Evolutionary conservation across 495 filamentous ascomycete species (phyloP).

Genomic region (Penicillium robsamsonii): DNA sequence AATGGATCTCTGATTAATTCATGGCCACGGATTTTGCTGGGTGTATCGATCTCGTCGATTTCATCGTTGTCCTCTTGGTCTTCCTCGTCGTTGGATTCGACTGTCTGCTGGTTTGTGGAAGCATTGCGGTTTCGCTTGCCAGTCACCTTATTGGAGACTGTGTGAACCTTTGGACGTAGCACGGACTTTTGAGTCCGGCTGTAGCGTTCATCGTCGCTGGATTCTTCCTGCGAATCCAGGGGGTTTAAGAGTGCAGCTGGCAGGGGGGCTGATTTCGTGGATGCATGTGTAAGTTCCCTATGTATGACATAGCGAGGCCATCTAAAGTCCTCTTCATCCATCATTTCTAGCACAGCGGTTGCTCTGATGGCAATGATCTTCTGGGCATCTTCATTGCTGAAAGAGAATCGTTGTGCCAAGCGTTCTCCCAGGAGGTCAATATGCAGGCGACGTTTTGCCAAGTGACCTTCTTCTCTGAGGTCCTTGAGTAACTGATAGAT

Average conservation of each 20-base stretch:
- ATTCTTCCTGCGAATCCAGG: conserved; percentile 33
- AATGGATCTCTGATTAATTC: conserved; percentile 46
- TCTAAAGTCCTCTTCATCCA: conserved; percentile 43
- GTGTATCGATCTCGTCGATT: conserved; percentile 44
- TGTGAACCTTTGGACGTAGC: conserved; percentile 48
- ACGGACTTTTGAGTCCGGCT: conserved; percentile 49
- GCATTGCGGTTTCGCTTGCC: conserved; percentile 48
- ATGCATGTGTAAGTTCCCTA: conserved; percentile 39
- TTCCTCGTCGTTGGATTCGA: conserved; percentile 35
- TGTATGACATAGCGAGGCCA: conserved; percentile 49
- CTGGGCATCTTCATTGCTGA: conserved; percentile 35
- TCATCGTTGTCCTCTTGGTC: conserved; percentile 36
- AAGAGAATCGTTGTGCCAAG: conserved; percentile 21
- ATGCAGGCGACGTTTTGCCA: conserved; percentile 48
- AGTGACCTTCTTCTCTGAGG: conserved; percentile 39
- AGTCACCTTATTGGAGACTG: conserved; percentile 41
- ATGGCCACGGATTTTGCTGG: conserved; percentile 44
- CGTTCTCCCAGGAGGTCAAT: conserved; percentile 33
- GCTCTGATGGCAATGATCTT: conserved; percentile 40
- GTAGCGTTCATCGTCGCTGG: conserved; percentile 42
- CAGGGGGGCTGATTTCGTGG: conserved; percentile 24
- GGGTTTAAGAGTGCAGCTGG: conserved; percentile 37
- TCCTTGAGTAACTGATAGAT: conserved; percentile 39
- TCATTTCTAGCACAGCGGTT: conserved; percentile 29
- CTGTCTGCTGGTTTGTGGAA: conserved; percentile 30